Base-by-base conservation (phyloP, 257 asterid genomes). In the Schizonepeta tenuifolia region DNA sequence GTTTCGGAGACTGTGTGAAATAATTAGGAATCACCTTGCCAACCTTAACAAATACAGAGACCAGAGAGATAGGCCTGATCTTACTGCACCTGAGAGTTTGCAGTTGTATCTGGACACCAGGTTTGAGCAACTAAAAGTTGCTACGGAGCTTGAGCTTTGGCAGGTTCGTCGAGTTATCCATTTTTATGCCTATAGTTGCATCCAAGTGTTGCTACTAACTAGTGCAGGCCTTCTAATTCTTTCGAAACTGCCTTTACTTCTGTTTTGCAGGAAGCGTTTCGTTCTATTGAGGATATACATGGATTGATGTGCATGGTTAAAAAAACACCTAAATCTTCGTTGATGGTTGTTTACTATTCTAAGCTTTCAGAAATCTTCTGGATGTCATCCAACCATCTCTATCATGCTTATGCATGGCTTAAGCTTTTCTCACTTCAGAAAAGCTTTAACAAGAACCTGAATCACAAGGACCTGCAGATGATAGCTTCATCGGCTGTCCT, bases 401-500 rank as follows among this genome's bases (percentile, higher is more conserved):
- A 93, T 83, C 98, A 91, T 83, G 98, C 98, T 43, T 91, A 88
- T 80, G 98, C 97, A 54, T 91, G 97, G 98, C 94, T 93, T 50
- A 93, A 91, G 85, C 96, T 93, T 69, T 93, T 89, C 87, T 80
- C 92, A 21, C 91, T 89, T 72, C 97, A 91, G 65, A 93, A 91
- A 73, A 84, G 89, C 78, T 91, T 89, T 70, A 88, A 93, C 54
- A 93, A 89, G 86, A 85, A 93, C 79, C 84, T 93, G 24, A 89
- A 83, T 78, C 98, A 93, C 84, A 93, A 89, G 81, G 98, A 93
- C 79, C 75, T 93, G 82, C 96, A 89, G 83, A 40, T 65, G 65
- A 73, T 73, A 53, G 78, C 78, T 26, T 73, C 78, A 53, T 73
- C 78, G 11, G 78, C 76, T 77, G 96, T 91, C 75, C 77, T 91